Conservation (phyloP, 192 early-diverging fungal species). For the Backusella morwellensis region DNA sequence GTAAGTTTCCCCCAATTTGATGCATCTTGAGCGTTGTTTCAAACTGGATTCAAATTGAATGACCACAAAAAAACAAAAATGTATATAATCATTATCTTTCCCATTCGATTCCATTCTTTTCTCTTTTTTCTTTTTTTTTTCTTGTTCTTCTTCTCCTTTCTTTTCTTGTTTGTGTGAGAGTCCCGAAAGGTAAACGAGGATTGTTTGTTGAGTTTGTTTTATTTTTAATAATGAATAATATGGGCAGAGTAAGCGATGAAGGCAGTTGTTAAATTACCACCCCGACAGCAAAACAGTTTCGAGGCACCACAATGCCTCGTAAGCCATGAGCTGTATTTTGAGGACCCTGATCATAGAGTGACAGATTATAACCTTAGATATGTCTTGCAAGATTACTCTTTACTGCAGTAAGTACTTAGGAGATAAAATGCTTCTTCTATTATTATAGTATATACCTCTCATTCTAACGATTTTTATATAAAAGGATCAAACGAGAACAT, state of each 20-base stretch:
- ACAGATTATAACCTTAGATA: conserved; percentile 5
- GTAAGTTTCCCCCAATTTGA: not conserved
- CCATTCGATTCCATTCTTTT: conserved; percentile 3
- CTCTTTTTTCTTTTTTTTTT: not conserved
- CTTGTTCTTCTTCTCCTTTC: not conserved
- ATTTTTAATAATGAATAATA: not conserved
- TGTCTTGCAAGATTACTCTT: not conserved
- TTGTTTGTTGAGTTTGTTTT: too few relatives aligned
- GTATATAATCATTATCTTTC: conserved; percentile 2
- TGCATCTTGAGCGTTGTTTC: not conserved
- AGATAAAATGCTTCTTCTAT: not conserved
- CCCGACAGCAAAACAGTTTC: not conserved
- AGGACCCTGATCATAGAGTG: not conserved
- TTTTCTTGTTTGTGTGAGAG: not conserved
- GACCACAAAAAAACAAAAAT: conserved; percentile 4
- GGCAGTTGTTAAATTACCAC: conserved; percentile 11
- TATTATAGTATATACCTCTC: not conserved
- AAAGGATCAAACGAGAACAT: conserved; percentile 9
- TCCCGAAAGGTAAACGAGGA: not conserved
- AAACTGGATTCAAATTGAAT: conserved; percentile 6
- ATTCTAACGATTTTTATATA: not conserved
- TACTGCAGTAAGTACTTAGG: not conserved
- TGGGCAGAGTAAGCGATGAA: not conserved
- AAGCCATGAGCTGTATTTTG: conserved; percentile 2
- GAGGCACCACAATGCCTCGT: not conserved